A percentile compares a stretch with the other conserved stretches of the same genome.
Conservation (phyloP, 257 asterid species). For the Parsonsia alboflavescens region DNA sequence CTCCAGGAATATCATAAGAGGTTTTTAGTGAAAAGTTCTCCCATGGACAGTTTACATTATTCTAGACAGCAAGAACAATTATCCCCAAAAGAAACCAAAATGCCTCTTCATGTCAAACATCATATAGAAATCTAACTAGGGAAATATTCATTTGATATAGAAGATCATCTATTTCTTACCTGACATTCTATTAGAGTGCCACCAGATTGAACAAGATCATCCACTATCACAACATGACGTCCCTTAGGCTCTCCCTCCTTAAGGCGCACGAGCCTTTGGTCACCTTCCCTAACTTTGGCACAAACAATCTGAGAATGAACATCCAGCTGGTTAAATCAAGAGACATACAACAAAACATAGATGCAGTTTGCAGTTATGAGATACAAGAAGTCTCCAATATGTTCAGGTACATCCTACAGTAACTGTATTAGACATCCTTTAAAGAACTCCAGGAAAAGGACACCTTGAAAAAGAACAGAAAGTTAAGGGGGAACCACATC, state of each 20-base stretch:
- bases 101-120: no score
- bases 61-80: neutral
- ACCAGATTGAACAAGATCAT: slow-evolving; percentile 97
- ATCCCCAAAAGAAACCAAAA: neutral
- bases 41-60: neutral
- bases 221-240: slow-evolving; percentile 95
- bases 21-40: neutral
- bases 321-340: slow-evolving; percentile 16
- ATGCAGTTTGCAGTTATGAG: slow-evolving; percentile 3
- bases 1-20: neutral
- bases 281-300: slow-evolving; percentile 96
- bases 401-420: neutral
- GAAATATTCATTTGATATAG: neutral
- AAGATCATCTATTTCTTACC: slow-evolving; percentile 36
- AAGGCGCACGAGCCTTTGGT: slow-evolving; percentile 73
- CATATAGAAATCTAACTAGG: neutral
- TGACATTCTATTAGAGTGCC: slow-evolving; percentile 89
- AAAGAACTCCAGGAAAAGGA: neutral
- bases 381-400: neutral
- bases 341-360: neutral
- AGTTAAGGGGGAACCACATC: neutral
- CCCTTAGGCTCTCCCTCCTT: slow-evolving; percentile 95
- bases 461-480: neutral
- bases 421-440: neutral
- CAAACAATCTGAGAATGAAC: slow-evolving; percentile 64